Evolutionary conservation across 495 filamentous ascomycete species (phyloP), one percentile per base, ranked within the genome.

Genomic region (Penicillium cataractarum): DNA sequence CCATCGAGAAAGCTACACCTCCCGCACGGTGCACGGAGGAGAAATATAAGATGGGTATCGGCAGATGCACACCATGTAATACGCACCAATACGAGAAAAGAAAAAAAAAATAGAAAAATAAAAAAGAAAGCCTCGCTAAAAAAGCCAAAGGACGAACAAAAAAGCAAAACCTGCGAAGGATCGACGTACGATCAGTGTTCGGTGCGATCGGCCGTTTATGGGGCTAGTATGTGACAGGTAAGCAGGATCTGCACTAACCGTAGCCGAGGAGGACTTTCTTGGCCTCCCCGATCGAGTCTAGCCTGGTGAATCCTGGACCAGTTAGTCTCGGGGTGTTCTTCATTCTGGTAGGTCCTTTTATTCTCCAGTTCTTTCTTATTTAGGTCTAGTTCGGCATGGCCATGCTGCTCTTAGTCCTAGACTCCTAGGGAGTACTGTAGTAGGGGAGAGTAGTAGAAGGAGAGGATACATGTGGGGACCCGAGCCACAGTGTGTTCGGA

Each of bases 181-280:
- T 70, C 61, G 57, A 65, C 59, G 51, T 50, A 15, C 31, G 57
- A 63, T 66, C 64, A 58, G 48, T n/a, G 60, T 67, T 60, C 62
- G 61, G 65, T 68, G 64, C 68, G 66, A 62, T 66, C 66, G 65
- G 55, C 69, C 69, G 69, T 72, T 72, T 65, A 69, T 65, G 66
- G 69, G 64, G 64, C 62, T 53, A 49, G 35, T 65, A 62, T 72
- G 69, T 72, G 70, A 70, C 70, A 70, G 70, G 70, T 72, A 60
- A 70, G 65, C 66, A 72, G 64, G 71, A 74, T 74, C 71, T 74
- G 71, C 71, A 74, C 71, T 74, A 74, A 62, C 57, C 62, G 66
- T 61, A 69, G 56, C 61, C 61, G 71, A 73, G 66, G 61, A 57
- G 63, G 17, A 67, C 69, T 58, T 70, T 70, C 70, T 63, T 62